A percentile compares a stretch with the other conserved stretches of the same genome.
These are phyloP conservation scores for Paramecium sexaurelia DNA, from an alignment of 73 alveolate species.

Conservation along the genomic window DNA sequence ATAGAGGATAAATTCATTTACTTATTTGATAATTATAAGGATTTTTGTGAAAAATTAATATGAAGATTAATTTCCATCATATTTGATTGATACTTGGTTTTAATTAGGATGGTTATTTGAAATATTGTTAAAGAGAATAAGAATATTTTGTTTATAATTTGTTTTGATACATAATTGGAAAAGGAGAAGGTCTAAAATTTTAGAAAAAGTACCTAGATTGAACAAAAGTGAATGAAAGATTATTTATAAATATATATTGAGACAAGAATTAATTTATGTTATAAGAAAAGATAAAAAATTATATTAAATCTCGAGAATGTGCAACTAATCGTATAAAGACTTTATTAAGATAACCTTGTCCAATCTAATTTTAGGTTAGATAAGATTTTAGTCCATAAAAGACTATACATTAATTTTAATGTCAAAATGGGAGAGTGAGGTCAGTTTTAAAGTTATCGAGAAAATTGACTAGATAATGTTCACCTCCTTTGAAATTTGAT, in stretches of 20 bases:
- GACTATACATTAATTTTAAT: constrained; percentile 2
- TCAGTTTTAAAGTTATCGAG: not conserved
- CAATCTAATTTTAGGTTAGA: not conserved
- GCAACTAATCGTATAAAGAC: constrained; percentile 10
- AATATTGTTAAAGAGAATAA: too few relatives aligned
- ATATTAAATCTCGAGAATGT: constrained; percentile 10
- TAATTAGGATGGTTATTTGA: too few relatives aligned
- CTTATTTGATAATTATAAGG: too few relatives aligned
- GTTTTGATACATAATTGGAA: not conserved
- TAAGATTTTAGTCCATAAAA: not conserved
- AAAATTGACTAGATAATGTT: not conserved
- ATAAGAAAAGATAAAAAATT: constrained; percentile 31
- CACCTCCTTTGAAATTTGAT: not conserved
- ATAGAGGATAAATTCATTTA: not conserved
- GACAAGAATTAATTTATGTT: not conserved
- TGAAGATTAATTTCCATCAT: not conserved
- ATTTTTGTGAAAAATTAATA: too few relatives aligned
- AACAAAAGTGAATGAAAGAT: not conserved
- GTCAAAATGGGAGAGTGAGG: not conserved
- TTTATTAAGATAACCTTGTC: constrained; percentile 8
- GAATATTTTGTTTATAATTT: constrained; percentile 8
- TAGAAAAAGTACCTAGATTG: not conserved
- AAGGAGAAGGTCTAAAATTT: constrained; percentile 26
- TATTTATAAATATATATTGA: not conserved
- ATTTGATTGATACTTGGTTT: too few relatives aligned